Percentiles rank a stretch among this genome's conserved stretches.
phyloP scores from a whole-genome alignment of 2,329 filamentous ascomycete species.

The Lachnellula occidentalis region DNA sequence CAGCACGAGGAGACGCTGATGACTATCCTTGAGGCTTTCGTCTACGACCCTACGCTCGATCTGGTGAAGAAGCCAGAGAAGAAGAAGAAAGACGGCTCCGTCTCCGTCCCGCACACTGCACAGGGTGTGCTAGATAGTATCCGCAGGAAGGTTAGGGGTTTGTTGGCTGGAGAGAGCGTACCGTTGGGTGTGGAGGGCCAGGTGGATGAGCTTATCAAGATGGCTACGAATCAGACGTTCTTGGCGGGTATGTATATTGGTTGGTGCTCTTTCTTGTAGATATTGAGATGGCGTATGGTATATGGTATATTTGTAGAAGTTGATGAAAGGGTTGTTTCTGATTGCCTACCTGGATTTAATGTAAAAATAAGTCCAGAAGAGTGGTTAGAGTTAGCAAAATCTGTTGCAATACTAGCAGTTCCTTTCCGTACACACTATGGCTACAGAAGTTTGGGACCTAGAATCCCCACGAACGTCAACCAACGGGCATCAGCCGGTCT shows the following conservation, averaged over 20 bases:
- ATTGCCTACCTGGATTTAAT: too few relatives aligned
- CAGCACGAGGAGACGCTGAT: slow-evolving; percentile 95
- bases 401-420: too few relatives aligned
- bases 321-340: too few relatives aligned
- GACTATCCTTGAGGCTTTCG: slow-evolving; percentile 94
- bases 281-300: not conserved
- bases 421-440: too few relatives aligned
- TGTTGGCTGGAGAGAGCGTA: slow-evolving; percentile 82
- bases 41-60: slow-evolving; percentile 95
- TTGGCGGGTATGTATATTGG: slow-evolving; percentile 95
- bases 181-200: slow-evolving; percentile 93
- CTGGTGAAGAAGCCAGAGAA: slow-evolving; percentile 69
- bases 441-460: too few relatives aligned
- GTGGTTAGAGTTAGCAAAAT: too few relatives aligned
- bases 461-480: too few relatives aligned
- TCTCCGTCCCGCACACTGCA: slow-evolving; percentile 56
- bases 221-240: slow-evolving; percentile 75
- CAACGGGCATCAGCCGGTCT: too few relatives aligned
- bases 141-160: slow-evolving; percentile 75
- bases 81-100: slow-evolving; percentile 34
- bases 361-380: too few relatives aligned
- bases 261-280: slow-evolving; percentile 68
- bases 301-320: too few relatives aligned
- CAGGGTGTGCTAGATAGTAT: slow-evolving; percentile 86
- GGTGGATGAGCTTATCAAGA: slow-evolving; percentile 88